Percentiles rank a stretch among this genome's conserved stretches.
Conservation (phyloP, 2,329 filamentous ascomycete species). For the Daldinia sp. region DNA sequence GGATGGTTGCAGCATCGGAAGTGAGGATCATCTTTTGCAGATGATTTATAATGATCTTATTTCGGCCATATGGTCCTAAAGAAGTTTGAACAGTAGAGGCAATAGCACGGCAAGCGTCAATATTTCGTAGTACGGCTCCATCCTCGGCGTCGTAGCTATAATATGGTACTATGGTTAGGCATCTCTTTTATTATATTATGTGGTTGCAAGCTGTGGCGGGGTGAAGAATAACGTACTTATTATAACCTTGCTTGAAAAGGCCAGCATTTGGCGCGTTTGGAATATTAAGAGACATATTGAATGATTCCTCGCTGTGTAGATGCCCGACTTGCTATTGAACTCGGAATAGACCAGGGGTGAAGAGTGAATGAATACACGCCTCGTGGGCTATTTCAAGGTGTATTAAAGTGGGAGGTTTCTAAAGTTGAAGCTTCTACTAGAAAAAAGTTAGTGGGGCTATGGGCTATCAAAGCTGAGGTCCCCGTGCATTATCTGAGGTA, state of each 20-base stretch:
- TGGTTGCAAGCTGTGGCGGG: conserved; percentile 45
- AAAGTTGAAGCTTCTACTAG: conserved; percentile 32
- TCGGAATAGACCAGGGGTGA: conserved; percentile 2
- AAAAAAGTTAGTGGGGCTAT: conserved; percentile 47
- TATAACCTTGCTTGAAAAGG: conserved; percentile 96
- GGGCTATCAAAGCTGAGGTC: no score
- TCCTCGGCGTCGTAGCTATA: conserved; percentile 97
- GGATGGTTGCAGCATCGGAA: conserved; percentile 96
- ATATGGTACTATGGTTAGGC: conserved; percentile 47
- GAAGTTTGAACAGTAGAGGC: conserved; percentile 97
- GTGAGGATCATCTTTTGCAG: conserved; percentile 99
- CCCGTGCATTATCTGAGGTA: background rate
- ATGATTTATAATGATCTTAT: conserved; percentile 99
- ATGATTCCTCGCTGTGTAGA: conserved; percentile 10
- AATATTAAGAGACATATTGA: conserved; percentile 91
- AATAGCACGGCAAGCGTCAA: conserved; percentile 97
- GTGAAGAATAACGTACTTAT: conserved; percentile 75
- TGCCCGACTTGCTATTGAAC: background rate
- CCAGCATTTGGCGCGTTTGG: conserved; percentile 92
- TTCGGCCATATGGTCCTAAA: conserved; percentile 95
- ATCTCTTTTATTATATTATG: conserved; percentile 22
- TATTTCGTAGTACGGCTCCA: conserved; percentile 97
- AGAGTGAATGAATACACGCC: conserved; percentile 5
- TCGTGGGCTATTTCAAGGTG: conserved; percentile 5
- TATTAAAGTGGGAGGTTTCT: conserved; percentile 25